Conservation (phyloP, 345 rosid species). For the Cardamine occulta region DNA sequence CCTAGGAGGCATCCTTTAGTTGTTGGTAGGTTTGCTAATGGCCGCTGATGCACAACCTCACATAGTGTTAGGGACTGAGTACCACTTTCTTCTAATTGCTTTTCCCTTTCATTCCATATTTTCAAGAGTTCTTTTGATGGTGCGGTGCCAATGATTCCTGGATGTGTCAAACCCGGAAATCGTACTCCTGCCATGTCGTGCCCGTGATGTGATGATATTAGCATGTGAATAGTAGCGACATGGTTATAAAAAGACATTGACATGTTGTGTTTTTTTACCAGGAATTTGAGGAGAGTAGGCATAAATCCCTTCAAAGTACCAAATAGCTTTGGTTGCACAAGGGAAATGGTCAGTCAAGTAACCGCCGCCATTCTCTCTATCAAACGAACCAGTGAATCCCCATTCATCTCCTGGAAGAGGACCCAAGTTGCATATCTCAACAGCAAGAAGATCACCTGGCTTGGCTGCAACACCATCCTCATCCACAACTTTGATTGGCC, state of each 20-base stretch:
- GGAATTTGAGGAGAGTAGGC: constrained; percentile 91
- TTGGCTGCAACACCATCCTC: constrained; percentile 66
- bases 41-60: constrained; percentile 81
- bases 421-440: constrained; percentile 87
- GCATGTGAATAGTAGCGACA: neutral
- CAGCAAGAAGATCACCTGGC: constrained; percentile 81
- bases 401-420: constrained; percentile 91
- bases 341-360: constrained; percentile 94
- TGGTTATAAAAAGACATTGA: neutral
- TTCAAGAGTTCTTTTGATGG: constrained; percentile 78
- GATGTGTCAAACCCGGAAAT: constrained; percentile 88
- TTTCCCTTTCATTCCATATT: constrained; percentile 86
- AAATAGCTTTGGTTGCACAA: constrained; percentile 85
- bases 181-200: constrained; percentile 61
- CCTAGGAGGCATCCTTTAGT: constrained; percentile 79
- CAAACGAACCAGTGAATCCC: constrained; percentile 80
- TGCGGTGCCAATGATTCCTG: constrained; percentile 87
- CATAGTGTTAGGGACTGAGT: constrained; percentile 55
- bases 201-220: neutral
- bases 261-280: constrained; percentile 44
- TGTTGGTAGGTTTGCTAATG: constrained; percentile 76
- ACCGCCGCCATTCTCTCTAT: constrained; percentile 91
- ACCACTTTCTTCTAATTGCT: constrained; percentile 70
- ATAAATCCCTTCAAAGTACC: constrained; percentile 92
- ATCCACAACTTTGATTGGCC: constrained; percentile 73